A percentile compares a stretch with the other conserved stretches of the same genome.
Conservation (phyloP, 257 asterid genomes). For the Coffea eugenioides region DNA sequence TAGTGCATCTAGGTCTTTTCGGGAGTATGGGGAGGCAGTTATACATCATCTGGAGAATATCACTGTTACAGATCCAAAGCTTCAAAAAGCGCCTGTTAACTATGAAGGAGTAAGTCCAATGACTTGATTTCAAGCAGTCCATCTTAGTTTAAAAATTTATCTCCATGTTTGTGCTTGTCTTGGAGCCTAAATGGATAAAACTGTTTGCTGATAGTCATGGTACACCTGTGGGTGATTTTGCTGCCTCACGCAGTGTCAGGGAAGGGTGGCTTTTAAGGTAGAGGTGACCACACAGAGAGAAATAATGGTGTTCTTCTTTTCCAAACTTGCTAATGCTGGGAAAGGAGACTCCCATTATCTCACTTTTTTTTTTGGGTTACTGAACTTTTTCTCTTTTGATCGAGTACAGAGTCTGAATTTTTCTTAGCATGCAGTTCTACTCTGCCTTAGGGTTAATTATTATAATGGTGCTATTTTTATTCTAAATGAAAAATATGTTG, state of each 20-base stretch:
- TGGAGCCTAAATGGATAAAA: background rate
- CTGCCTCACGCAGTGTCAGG: background rate
- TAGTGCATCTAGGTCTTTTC: conserved; percentile 66
- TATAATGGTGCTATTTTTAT: too few relatives aligned
- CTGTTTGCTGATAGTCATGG: background rate
- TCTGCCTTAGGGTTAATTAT: background rate
- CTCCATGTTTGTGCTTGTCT: background rate
- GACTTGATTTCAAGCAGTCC: background rate
- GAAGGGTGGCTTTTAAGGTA: background rate
- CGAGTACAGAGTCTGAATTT: background rate
- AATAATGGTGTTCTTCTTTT: background rate
- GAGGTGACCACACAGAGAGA: background rate
- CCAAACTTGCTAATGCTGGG: background rate
- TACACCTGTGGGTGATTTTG: background rate
- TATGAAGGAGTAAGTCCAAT: conserved; percentile 81
- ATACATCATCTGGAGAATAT: conserved; percentile 58
- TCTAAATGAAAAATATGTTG: too few relatives aligned
- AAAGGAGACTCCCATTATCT: background rate
- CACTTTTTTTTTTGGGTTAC: background rate
- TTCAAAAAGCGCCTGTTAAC: conserved; percentile 88
- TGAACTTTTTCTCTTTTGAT: background rate
- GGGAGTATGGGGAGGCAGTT: conserved; percentile 92
- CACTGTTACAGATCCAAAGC: conserved; percentile 54
- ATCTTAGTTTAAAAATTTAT: background rate
- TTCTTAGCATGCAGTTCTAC: too few relatives aligned